A percentile compares a stretch with the other conserved stretches of the same genome.
phyloP scores from a whole-genome alignment of 169 alveolate species.

The Eimeria acervulina region DNA sequence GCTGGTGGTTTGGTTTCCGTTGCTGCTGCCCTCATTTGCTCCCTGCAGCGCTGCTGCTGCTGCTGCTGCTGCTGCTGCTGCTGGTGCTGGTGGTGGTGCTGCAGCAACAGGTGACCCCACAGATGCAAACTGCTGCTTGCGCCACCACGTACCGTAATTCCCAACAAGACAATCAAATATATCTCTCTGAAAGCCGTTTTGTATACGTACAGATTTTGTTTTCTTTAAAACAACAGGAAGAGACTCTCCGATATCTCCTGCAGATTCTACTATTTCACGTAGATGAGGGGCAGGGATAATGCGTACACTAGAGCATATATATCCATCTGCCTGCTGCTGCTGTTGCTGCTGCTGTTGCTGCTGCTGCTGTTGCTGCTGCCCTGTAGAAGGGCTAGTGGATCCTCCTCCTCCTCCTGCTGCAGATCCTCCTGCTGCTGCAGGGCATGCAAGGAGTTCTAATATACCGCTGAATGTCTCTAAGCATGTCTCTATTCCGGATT shows the following conservation, averaged over 20 bases:
- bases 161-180: conserved; percentile 11
- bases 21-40: neutral
- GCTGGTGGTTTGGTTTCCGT: neutral
- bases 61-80: neutral
- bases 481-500: conserved; percentile 44
- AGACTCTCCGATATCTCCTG: conserved; percentile 49
- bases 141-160: conserved; percentile 7
- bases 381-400: no score
- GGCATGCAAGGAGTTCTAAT: conserved; percentile 31
- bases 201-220: neutral
- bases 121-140: neutral
- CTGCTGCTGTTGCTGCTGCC: neutral
- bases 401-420: neutral
- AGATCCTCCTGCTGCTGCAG: neutral
- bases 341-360: neutral
- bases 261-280: conserved; percentile 38
- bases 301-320: conserved; percentile 39
- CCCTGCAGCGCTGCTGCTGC: neutral
- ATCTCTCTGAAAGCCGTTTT: conserved; percentile 34
- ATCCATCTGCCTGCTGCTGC: conserved; percentile 5
- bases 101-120: neutral
- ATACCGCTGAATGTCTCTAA: neutral
- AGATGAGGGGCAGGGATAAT: neutral
- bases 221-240: conserved; percentile 12
- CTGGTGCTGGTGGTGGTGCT: neutral